Conservation (phyloP, 2,329 filamentous ascomycete genomes). For the Fusarium nematophilum region DNA sequence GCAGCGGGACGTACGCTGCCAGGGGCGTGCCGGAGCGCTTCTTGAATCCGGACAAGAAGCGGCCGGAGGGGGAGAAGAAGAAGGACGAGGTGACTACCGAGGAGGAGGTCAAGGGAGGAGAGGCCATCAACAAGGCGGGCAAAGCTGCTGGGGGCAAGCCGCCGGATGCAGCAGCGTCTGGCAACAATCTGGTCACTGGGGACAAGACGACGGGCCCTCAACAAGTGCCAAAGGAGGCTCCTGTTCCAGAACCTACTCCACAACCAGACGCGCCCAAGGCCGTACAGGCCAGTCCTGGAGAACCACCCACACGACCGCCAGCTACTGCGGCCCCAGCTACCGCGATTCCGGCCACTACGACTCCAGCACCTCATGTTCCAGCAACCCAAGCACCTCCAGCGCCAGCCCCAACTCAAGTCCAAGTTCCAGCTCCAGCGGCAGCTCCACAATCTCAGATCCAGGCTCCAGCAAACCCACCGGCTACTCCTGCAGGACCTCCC, state of each 20-base stretch:
- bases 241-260: conserved; percentile 12
- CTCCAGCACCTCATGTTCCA: conserved; percentile 3
- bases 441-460: conserved; percentile 1
- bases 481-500: not conserved
- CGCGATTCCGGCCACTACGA: too few relatives aligned
- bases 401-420: not conserved
- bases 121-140: conserved; percentile 21
- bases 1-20: conserved; percentile 71
- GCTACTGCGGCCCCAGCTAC: conserved; percentile 3
- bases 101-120: conserved; percentile 29
- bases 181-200: conserved; percentile 1
- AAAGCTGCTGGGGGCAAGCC: conserved; percentile 19
- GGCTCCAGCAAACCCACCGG: not conserved
- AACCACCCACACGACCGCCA: not conserved
- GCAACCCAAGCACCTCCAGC: conserved; percentile 11
- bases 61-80: conserved; percentile 37
- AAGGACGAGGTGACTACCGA: conserved; percentile 18
- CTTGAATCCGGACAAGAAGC: conserved; percentile 53
- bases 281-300: not conserved
- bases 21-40: conserved; percentile 86
- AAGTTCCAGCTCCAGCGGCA: not conserved
- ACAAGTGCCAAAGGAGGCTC: conserved; percentile 5
- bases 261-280: not conserved
- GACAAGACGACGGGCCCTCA: conserved; percentile 5
- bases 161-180: conserved; percentile 13